Evolutionary conservation across 495 filamentous ascomycete species (phyloP).

Genomic region (Recurvomyces mirabilis): DNA sequence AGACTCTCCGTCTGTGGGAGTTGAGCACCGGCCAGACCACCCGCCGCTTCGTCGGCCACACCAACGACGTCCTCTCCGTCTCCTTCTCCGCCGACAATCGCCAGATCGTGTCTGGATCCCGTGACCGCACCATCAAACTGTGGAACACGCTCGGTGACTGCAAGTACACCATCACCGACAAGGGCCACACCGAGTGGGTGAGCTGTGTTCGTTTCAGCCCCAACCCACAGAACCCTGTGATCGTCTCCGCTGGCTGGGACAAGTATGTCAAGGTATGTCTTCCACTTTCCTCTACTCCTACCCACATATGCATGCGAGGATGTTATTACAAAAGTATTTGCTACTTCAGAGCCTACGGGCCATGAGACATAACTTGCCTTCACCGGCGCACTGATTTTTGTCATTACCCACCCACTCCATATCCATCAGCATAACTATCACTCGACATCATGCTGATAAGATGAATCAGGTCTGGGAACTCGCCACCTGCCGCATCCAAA

Average conservation of each 20-base stretch:
- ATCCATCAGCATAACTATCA: neutral
- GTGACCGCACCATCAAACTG: conserved; percentile 97
- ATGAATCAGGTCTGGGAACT: conserved; percentile 88
- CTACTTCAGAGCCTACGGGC: conserved; percentile 99
- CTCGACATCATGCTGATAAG: too few relatives aligned
- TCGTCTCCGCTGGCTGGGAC: conserved; percentile 98
- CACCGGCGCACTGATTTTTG: conserved; percentile 79
- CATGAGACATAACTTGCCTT: conserved; percentile 80
- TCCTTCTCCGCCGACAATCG: conserved; percentile 99
- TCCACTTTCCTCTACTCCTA: conserved; percentile 24
- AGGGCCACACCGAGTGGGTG: conserved; percentile 99
- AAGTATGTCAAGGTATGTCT: conserved; percentile 93
- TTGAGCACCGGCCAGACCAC: conserved; percentile 92
- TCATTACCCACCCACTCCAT: conserved; percentile 4
- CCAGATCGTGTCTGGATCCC: conserved; percentile 98
- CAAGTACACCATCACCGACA: conserved; percentile 99
- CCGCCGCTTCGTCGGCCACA: conserved; percentile 97
- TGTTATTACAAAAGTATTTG: conserved; percentile 98
- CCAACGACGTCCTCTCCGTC: conserved; percentile 98
- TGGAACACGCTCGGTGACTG: conserved; percentile 99
- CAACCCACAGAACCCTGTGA: conserved; percentile 99
- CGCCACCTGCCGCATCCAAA: conserved; percentile 97
- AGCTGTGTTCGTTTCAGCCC: conserved; percentile 99
- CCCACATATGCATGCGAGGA: too few relatives aligned
- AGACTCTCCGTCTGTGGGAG: conserved; percentile 99